A percentile compares a stretch with the other conserved stretches of the same genome.
phyloP scores from a whole-genome alignment of 495 filamentous ascomycete species.

The Daldinia decipiens region DNA sequence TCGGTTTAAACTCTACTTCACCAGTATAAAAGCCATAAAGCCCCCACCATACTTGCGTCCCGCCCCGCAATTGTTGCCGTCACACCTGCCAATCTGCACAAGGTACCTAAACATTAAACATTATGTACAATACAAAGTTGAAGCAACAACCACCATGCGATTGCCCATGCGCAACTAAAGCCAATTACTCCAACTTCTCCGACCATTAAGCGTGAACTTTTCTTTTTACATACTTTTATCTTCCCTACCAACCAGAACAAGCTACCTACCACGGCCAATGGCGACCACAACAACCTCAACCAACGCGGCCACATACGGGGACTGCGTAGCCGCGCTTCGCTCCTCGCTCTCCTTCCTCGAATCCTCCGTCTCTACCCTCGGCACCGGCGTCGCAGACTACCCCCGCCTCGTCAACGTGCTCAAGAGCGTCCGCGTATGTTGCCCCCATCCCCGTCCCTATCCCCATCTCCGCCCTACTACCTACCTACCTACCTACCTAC shows the following conservation, averaged over 20 bases:
- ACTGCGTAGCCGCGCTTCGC: conserved; percentile 60
- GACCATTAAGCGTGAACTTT: too few species aligned
- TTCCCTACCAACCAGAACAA: too few species aligned
- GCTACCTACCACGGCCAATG: conserved; percentile 4
- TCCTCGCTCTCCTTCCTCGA: conserved; percentile 63
- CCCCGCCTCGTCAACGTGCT: conserved; percentile 58
- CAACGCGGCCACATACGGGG: conserved; percentile 51
- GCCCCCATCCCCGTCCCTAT: neutral
- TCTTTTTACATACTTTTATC: too few species aligned
- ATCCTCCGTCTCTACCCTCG: conserved; percentile 59
- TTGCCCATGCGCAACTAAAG: neutral
- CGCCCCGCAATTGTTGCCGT: neutral
- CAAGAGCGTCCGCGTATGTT: conserved; percentile 59
- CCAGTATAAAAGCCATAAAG: neutral
- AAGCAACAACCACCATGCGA: neutral
- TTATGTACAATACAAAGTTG: neutral
- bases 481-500: neutral
- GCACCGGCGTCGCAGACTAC: conserved; percentile 57
- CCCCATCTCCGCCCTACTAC: neutral
- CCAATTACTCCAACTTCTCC: neutral
- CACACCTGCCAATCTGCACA: neutral
- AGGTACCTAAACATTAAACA: too few species aligned
- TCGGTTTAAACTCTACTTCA: neutral
- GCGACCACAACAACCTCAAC: conserved; percentile 38
- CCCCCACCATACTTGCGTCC: neutral